Percentiles rank a stretch among this genome's conserved stretches.
Evolutionary conservation across 2,329 filamentous ascomycete species (phyloP).

Genomic region (Cercospora sp.): DNA sequence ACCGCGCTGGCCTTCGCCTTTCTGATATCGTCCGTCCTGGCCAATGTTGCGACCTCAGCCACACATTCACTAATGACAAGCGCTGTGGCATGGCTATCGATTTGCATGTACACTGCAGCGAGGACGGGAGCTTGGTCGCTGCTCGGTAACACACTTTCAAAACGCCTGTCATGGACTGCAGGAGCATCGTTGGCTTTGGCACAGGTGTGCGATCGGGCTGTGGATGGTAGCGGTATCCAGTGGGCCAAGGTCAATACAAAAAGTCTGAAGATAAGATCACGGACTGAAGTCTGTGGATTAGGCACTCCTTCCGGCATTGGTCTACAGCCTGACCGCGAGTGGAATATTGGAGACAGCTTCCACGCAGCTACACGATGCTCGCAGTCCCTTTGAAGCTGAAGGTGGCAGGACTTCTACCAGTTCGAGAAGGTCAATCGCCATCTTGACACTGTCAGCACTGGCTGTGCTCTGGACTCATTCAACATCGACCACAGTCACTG

Average conservation of each 20-base stretch:
- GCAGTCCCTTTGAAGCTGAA: not conserved
- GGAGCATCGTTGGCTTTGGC: constrained; percentile 47
- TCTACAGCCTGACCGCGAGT: constrained; percentile 27
- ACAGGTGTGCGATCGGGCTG: constrained; percentile 48
- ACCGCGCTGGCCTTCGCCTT: constrained; percentile 39
- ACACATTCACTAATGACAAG: constrained; percentile 43
- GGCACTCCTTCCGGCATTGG: constrained; percentile 34
- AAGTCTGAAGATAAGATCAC: constrained; percentile 29
- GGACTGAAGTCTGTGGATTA: constrained; percentile 24
- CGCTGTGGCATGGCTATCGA: constrained; percentile 45
- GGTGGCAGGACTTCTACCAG: constrained; percentile 6
- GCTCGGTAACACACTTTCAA: constrained; percentile 31
- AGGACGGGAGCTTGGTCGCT: constrained; percentile 35
- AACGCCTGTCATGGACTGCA: constrained; percentile 42
- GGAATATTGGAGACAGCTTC: constrained; percentile 24
- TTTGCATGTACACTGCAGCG: constrained; percentile 42
- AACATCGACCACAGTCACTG: constrained; percentile 40
- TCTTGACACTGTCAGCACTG: constrained; percentile 41
- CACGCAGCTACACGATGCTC: not conserved
- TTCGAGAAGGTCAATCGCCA: constrained; percentile 36
- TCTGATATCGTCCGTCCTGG: constrained; percentile 35
- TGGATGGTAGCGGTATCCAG: constrained; percentile 47
- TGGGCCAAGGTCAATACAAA: constrained; percentile 46
- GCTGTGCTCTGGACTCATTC: constrained; percentile 40
- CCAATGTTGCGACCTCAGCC: constrained; percentile 21